phyloP scores from a whole-genome alignment of 140 eudicot genomes.

The Oenanthe javanica region DNA sequence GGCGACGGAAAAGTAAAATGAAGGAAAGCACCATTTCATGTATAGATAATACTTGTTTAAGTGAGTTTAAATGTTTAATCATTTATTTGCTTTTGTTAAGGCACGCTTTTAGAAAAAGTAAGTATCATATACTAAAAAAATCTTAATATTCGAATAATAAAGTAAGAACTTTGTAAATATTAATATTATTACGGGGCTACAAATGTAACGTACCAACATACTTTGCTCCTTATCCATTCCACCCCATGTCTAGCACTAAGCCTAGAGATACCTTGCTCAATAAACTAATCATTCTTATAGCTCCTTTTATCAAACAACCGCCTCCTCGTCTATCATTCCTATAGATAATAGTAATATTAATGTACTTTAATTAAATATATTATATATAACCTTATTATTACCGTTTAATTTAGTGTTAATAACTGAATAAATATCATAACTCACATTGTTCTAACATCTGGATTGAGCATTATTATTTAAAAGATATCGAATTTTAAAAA shows the following conservation, averaged over 20 bases:
- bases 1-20: conserved; percentile 2
- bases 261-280: background rate
- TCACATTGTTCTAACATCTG: too few species aligned
- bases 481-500: too few species aligned
- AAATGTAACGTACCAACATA: background rate
- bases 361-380: too few species aligned
- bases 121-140: background rate
- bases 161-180: background rate
- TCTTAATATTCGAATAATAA: too few species aligned
- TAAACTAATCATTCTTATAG: background rate
- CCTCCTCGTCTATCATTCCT: too few species aligned
- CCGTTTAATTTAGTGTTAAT: too few species aligned
- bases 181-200: background rate
- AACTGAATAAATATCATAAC: too few species aligned
- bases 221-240: background rate
- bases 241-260: background rate
- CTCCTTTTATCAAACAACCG: too few species aligned
- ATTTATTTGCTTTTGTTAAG: background rate
- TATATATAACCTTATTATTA: too few species aligned
- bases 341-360: too few species aligned
- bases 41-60: background rate
- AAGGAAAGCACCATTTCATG: background rate
- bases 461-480: too few species aligned
- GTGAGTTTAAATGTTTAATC: background rate
- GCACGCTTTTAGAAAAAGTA: background rate